Evolutionary conservation across 306 rosid species (phyloP).

Genomic region (Lathyrus tuberosus): DNA sequence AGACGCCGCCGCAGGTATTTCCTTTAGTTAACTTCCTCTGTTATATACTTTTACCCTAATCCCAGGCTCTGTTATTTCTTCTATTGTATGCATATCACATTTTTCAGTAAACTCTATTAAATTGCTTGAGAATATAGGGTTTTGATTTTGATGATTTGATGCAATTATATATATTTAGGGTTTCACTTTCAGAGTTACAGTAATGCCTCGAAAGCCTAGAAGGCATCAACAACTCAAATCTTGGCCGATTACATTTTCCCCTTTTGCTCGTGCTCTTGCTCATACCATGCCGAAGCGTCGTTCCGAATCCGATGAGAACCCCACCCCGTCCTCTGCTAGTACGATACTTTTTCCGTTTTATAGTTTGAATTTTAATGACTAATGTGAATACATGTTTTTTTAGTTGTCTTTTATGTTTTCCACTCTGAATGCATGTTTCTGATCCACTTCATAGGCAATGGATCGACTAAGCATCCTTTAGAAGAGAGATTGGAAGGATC

Average conservation of each 20-base stretch:
- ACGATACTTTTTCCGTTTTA: neutral
- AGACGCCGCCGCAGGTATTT: neutral
- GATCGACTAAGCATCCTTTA: slow-evolving; percentile 26
- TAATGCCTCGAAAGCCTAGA: slow-evolving; percentile 59
- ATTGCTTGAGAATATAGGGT: neutral
- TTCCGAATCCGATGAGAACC: slow-evolving; percentile 32
- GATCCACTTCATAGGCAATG: slow-evolving; percentile 46
- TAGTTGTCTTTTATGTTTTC: slow-evolving; percentile 2
- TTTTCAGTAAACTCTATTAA: too few relatives aligned
- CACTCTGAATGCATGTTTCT: slow-evolving; percentile 20
- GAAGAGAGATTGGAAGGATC: slow-evolving; percentile 42
- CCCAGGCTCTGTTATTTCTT: too few relatives aligned
- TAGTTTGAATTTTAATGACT: slow-evolving; percentile 5
- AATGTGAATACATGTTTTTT: neutral
- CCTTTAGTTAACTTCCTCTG: neutral
- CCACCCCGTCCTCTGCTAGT: slow-evolving; percentile 38
- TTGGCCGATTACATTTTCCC: slow-evolving; percentile 66
- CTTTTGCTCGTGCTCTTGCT: slow-evolving; percentile 63
- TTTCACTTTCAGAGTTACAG: neutral
- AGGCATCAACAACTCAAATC: slow-evolving; percentile 40
- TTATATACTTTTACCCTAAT: too few relatives aligned
- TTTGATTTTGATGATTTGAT: neutral
- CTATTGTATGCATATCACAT: too few relatives aligned
- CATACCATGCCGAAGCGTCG: slow-evolving; percentile 34
- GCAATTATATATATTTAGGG: neutral